These are phyloP conservation scores for Aspergillus heteromorphus DNA, from an alignment of 495 filamentous ascomycete genomes.

Conservation along the genomic window DNA sequence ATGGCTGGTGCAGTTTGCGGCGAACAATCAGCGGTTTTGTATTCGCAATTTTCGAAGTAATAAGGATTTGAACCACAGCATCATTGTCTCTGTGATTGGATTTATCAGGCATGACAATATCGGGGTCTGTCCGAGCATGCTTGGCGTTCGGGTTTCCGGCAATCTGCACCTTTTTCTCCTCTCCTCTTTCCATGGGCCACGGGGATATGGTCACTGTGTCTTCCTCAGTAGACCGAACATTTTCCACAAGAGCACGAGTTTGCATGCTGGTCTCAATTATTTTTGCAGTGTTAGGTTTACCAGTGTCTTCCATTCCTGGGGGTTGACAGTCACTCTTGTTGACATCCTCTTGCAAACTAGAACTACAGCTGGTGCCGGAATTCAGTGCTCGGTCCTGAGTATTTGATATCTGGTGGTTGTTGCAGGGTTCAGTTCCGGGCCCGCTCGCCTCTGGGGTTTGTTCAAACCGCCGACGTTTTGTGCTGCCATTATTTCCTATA, in stretches of 20 bases:
- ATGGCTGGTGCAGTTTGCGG: slow-evolving; percentile 57
- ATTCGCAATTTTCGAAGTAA: slow-evolving; percentile 58
- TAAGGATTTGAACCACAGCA: slow-evolving; percentile 62
- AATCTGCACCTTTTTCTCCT: background rate
- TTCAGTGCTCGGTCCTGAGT: background rate
- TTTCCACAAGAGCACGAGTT: background rate
- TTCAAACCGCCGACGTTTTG: slow-evolving; percentile 9
- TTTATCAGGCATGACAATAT: background rate
- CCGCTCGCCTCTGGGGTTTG: slow-evolving; percentile 5
- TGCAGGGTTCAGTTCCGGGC: background rate
- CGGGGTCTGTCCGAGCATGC: background rate
- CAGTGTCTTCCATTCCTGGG: background rate
- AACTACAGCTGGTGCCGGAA: background rate
- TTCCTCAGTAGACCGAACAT: too few relatives aligned
- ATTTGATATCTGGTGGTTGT: background rate
- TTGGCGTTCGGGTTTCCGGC: background rate
- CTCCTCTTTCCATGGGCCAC: background rate
- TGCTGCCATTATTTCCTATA: slow-evolving; percentile 1
- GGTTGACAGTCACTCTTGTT: background rate
- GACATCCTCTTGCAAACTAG: background rate
- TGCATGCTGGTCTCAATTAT: background rate
- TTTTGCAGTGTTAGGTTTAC: background rate
- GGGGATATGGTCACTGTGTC: too few relatives aligned
- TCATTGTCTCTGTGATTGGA: slow-evolving; percentile 14
- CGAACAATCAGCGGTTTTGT: slow-evolving; percentile 60